These are phyloP conservation scores for Poa annua DNA, from an alignment of 176 grass and related monocot genomes.

Conservation along the genomic window DNA sequence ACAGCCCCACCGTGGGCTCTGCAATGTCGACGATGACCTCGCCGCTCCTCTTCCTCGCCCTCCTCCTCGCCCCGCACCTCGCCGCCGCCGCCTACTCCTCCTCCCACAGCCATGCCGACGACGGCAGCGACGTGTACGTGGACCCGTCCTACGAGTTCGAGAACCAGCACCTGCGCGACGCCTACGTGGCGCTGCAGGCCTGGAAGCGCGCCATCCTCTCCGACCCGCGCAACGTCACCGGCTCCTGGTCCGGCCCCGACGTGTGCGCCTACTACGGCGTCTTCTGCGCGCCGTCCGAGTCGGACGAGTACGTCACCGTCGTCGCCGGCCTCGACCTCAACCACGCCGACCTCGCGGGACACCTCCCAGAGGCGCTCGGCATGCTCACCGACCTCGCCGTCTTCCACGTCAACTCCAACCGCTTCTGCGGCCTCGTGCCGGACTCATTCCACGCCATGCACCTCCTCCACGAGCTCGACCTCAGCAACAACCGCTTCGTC, in stretches of 20 bases:
- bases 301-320: conserved; percentile 56
- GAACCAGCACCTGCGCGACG: conserved; percentile 62
- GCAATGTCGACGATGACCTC: conserved; percentile 32
- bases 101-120: conserved; percentile 36
- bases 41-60: conserved; percentile 28
- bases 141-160: conserved; percentile 65
- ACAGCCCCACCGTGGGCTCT: conserved; percentile 31
- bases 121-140: conserved; percentile 21
- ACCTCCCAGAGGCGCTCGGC: conserved; percentile 80
- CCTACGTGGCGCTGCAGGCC: conserved; percentile 78
- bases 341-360: conserved; percentile 82
- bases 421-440: conserved; percentile 79
- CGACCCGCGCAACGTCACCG: conserved; percentile 79
- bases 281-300: conserved; percentile 63
- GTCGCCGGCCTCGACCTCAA: conserved; percentile 93
- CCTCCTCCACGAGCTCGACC: conserved; percentile 77
- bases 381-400: conserved; percentile 72
- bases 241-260: conserved; percentile 64
- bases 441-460: conserved; percentile 2
- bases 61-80: conserved; percentile 41
- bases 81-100: not conserved
- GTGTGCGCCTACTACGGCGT: conserved; percentile 80
- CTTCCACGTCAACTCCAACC: conserved; percentile 93
- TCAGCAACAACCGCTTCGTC: conserved; percentile 98
- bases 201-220: conserved; percentile 86